These are phyloP conservation scores for Salix suchowensis DNA, from an alignment of 345 rosid species.

Conservation along the genomic window DNA sequence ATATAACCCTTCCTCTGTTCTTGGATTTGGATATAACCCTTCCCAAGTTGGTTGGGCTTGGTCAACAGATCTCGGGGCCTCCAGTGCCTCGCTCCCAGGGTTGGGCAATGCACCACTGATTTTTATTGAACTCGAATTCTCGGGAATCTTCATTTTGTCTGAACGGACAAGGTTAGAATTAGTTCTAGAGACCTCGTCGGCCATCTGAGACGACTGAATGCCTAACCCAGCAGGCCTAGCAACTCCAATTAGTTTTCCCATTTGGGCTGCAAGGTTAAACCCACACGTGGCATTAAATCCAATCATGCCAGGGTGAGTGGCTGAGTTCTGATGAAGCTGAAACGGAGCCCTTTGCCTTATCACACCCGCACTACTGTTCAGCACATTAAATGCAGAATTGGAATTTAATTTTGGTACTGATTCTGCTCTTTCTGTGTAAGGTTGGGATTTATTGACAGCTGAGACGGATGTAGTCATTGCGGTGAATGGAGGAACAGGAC, in stretches of 20 bases:
- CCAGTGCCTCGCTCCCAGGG: conserved; percentile 8
- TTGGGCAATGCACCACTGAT: conserved; percentile 9
- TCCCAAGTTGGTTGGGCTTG: conserved; percentile 66
- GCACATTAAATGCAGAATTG: conserved; percentile 1
- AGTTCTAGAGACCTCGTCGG: conserved; percentile 20
- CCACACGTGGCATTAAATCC: conserved; percentile 39
- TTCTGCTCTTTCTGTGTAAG: conserved; percentile 22
- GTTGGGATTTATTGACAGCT: too few species aligned
- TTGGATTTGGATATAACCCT: conserved; percentile 59
- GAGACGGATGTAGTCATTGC: conserved; percentile 17
- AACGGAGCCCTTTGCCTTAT: conserved; percentile 24
- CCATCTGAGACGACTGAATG: conserved; percentile 28
- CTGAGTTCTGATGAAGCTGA: conserved; percentile 21
- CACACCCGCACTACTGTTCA: conserved; percentile 19
- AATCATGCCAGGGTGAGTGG: conserved; percentile 30
- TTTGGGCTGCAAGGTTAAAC: conserved; percentile 32
- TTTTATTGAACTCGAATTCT: conserved; percentile 10
- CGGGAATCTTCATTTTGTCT: conserved; percentile 23
- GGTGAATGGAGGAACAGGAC: conserved; percentile 15
- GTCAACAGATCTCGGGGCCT: conserved; percentile 32
- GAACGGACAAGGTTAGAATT: conserved; percentile 21
- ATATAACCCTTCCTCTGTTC: conserved; percentile 44
- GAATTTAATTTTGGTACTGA: conserved; percentile 19
- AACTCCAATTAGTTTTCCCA: conserved; percentile 28
- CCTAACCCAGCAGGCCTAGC: conserved; percentile 24